Evolutionary conservation across 768 basidiomycete genomes (phyloP).

Genomic region (Auricularia auricula-judae): DNA sequence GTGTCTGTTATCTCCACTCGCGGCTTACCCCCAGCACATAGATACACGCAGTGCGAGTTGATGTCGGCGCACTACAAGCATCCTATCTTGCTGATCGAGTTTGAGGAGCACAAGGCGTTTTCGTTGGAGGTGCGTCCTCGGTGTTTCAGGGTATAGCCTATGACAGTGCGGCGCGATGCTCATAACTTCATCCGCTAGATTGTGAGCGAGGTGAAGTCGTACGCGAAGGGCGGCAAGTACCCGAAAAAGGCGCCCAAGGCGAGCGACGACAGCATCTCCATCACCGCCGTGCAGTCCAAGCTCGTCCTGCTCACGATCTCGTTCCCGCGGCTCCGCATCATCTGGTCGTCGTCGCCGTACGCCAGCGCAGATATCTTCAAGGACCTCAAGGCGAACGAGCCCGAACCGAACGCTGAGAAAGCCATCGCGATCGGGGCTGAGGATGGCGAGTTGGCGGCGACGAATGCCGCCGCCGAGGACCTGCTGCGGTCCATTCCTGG

Average conservation of each 20-base stretch:
- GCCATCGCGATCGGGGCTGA: constrained; percentile 78
- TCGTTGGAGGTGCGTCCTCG: constrained; percentile 57
- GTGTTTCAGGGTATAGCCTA: not conserved
- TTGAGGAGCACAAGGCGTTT: constrained; percentile 95
- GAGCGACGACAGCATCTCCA: constrained; percentile 24
- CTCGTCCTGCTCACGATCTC: constrained; percentile 80
- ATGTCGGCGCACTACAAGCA: constrained; percentile 96
- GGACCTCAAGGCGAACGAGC: constrained; percentile 71
- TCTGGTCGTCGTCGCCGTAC: constrained; percentile 96
- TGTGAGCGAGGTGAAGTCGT: constrained; percentile 56
- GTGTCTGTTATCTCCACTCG: not conserved
- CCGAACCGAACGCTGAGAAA: constrained; percentile 68
- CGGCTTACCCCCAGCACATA: constrained; percentile 19
- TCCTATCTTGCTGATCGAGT: constrained; percentile 88
- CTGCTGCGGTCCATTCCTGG: constrained; percentile 76
- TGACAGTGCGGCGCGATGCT: not conserved
- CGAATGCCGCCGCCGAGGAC: constrained; percentile 73
- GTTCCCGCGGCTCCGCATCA: constrained; percentile 86
- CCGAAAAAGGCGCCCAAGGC: constrained; percentile 24
- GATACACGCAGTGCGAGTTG: constrained; percentile 92
- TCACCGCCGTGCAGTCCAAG: constrained; percentile 74
- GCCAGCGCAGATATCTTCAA: constrained; percentile 86
- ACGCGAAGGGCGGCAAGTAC: constrained; percentile 51
- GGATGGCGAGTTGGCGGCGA: constrained; percentile 53
- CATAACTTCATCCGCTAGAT: constrained; percentile 26